Conservation (phyloP, 2,329 filamentous ascomycete species). For the Huntiella bhutanensis region DNA sequence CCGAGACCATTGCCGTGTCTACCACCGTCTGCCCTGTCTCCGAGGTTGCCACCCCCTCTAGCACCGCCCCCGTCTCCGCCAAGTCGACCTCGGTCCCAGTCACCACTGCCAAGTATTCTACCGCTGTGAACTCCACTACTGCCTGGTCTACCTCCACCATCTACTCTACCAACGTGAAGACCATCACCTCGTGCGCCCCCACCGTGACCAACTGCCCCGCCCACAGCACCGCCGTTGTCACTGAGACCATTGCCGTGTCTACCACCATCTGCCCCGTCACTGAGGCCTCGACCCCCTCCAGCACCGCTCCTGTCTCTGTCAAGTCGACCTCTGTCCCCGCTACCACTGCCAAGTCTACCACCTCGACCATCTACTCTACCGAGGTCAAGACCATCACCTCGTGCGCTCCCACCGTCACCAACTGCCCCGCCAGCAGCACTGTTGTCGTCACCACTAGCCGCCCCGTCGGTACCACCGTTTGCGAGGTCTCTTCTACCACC, state of each 20-base stretch:
- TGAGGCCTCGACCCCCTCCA: slow-evolving; percentile 12
- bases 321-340: slow-evolving; percentile 13
- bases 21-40: slow-evolving; percentile 12
- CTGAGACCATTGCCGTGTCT: slow-evolving; percentile 17
- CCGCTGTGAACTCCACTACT: background rate
- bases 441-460: slow-evolving; percentile 22
- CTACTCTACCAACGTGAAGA: slow-evolving; percentile 16
- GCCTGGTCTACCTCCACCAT: slow-evolving; percentile 15
- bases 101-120: background rate
- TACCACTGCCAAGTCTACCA: slow-evolving; percentile 15
- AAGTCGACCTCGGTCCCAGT: background rate
- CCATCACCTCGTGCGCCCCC: slow-evolving; percentile 25
- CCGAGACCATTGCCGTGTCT: slow-evolving; percentile 16
- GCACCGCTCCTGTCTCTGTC: slow-evolving; percentile 9
- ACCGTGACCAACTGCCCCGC: slow-evolving; percentile 21
- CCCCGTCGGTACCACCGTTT: slow-evolving; percentile 26
- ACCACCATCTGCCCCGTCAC: slow-evolving; percentile 26
- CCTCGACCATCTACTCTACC: slow-evolving; percentile 24
- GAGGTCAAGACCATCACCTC: slow-evolving; percentile 34
- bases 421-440: slow-evolving; percentile 21
- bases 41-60: background rate
- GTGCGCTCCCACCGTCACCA: slow-evolving; percentile 26
- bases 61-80: background rate
- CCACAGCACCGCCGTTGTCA: slow-evolving; percentile 15
- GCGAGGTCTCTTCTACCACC: slow-evolving; percentile 13